Percentiles rank a stretch among this genome's conserved stretches.
These are phyloP conservation scores for Bacidia gigantensis DNA, from an alignment of 495 filamentous ascomycete genomes.

Conservation along the genomic window DNA sequence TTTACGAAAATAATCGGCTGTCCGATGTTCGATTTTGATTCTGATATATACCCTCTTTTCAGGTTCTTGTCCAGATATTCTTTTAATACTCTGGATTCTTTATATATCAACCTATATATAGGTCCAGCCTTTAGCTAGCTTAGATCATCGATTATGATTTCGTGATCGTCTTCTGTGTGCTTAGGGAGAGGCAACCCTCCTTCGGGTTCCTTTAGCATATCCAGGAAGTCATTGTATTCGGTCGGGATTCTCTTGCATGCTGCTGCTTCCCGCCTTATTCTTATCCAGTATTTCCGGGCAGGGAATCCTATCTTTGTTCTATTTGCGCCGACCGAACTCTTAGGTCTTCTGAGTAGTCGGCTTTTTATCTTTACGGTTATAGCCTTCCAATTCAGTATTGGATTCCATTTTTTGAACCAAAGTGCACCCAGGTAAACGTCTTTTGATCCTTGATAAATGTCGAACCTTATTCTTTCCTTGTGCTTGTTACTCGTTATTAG, in stretches of 20 bases:
- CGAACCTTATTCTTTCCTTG: background rate
- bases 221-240: background rate
- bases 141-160: background rate
- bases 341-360: background rate
- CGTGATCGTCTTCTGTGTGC: background rate
- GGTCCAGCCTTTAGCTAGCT: background rate
- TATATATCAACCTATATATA: background rate
- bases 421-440: background rate
- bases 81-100: background rate
- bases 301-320: background rate
- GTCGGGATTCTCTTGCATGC: background rate
- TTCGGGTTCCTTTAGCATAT: background rate
- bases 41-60: background rate
- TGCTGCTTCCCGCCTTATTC: background rate
- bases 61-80: constrained; percentile 3
- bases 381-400: background rate
- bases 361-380: background rate
- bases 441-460: background rate
- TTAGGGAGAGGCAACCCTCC: background rate
- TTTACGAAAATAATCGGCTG: constrained; percentile 2
- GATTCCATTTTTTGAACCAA: background rate
- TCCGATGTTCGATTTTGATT: background rate
- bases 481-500: background rate
- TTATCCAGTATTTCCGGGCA: background rate
- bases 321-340: background rate